These are phyloP conservation scores for Xylariaceae sp. DNA, from an alignment of 2,329 filamentous ascomycete genomes.

Conservation along the genomic window DNA sequence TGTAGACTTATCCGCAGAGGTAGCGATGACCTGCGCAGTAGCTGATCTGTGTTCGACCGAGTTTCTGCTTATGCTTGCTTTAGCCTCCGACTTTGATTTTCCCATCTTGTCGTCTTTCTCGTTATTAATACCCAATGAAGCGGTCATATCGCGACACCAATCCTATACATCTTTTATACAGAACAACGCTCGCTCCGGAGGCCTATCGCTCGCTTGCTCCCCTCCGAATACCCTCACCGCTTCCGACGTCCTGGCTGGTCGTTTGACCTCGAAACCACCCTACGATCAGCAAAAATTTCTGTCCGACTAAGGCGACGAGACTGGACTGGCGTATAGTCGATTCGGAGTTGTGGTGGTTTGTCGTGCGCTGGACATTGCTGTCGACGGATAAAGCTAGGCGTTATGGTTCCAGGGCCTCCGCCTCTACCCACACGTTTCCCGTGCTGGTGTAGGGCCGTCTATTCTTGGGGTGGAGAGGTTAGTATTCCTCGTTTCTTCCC, in stretches of 20 bases:
- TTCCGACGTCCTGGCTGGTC: neutral
- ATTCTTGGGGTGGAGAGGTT: slow-evolving; percentile 88
- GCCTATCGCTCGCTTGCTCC: slow-evolving; percentile 3
- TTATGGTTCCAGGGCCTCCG: slow-evolving; percentile 51
- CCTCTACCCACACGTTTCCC: slow-evolving; percentile 73
- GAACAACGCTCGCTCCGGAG: slow-evolving; percentile 7
- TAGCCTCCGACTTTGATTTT: neutral
- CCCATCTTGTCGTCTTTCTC: neutral
- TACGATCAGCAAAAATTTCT: slow-evolving; percentile 5
- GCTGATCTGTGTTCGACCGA: neutral
- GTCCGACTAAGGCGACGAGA: slow-evolving; percentile 1
- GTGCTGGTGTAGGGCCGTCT: slow-evolving; percentile 86
- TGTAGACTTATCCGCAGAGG: slow-evolving; percentile 5
- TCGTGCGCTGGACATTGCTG: slow-evolving; percentile 5
- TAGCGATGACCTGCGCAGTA: slow-evolving; percentile 1
- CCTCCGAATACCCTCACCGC: slow-evolving; percentile 2
- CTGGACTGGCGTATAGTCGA: slow-evolving; percentile 8
- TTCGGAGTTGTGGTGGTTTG: neutral
- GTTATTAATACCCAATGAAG: slow-evolving; percentile 6
- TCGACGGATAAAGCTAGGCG: slow-evolving; percentile 17
- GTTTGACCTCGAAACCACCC: slow-evolving; percentile 14
- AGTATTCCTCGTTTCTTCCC: slow-evolving; percentile 17
- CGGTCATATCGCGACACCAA: slow-evolving; percentile 4
- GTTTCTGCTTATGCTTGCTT: neutral
- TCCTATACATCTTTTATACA: slow-evolving; percentile 5